Evolutionary conservation across 352 stramenopile genomes (phyloP), one percentile per base, ranked within the genome.

Genomic region (Albugo laibachii): DNA sequence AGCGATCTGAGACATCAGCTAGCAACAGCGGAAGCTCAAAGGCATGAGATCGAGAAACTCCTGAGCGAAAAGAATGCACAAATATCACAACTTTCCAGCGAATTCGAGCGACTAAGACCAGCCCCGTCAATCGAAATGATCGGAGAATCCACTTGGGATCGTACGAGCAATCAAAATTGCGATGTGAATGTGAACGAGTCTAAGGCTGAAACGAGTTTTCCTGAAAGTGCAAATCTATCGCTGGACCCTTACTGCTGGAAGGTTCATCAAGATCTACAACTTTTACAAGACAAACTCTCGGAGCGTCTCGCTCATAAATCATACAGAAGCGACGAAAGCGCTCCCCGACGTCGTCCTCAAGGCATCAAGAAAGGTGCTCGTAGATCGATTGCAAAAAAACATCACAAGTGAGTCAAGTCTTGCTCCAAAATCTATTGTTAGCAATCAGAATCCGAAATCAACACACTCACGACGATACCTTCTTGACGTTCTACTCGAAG

Each of bases 21-120:
- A 50, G 66, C 66, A 38, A 72, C 79, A 51, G 61, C 66, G 13
- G 45, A 68, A 8, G 68, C 55, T 11, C 70, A 75, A 15, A 87
- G 60, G 41, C 50, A 46, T 1, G 72, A 84, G 50, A 45, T 89
- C 0, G 56, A 67, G 45, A 55, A 58, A 15, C 48, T 89, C 1
- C 31, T 84, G 5, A 53, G 61, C 15, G 77, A 87, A 47, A 89
- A 89, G 49, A 87, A 87, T 43, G 59, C 69, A 15, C 49, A 65
- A 43, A 79, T 87, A 24, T 55, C 69, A 13, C 53, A 57, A 21
- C 56, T 82, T 37, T 65, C 55, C 11, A 48, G 62, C 20, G 52
- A 54, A 20, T 48, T 65, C 13, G 51, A 77, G 21, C 36, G 24
- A 31, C 8, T 31, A 31, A 31, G 24, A 31, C 24, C 24, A 31